phyloP scores from a whole-genome alignment of 2,329 filamentous ascomycete species.

The Stemphylium vesicarium region DNA sequence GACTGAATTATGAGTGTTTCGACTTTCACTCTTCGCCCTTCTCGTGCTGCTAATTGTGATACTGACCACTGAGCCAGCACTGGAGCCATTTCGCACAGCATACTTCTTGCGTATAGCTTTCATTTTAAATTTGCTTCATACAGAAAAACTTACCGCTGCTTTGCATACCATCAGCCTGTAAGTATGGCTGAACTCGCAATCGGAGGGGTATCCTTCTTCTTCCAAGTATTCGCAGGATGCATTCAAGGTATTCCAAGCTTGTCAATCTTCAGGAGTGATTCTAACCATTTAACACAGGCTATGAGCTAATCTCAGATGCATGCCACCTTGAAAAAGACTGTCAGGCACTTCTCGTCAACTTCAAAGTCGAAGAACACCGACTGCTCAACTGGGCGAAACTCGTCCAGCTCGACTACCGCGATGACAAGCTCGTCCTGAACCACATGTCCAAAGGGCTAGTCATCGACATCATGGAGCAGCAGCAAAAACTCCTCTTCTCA shows the following conservation, averaged over 20 bases:
- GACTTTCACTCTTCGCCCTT: not conserved
- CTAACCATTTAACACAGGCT: conserved; percentile 30
- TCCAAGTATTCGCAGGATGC: conserved; percentile 48
- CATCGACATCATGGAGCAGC: conserved; percentile 45
- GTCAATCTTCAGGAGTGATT: not conserved
- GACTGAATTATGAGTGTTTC: conserved; percentile 4
- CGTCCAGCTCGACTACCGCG: conserved; percentile 41
- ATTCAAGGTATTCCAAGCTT: conserved; percentile 33
- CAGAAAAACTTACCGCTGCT: no score
- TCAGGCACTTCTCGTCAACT: conserved; percentile 44
- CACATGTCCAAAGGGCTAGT: conserved; percentile 42
- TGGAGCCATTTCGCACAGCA: no score
- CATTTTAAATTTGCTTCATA: not conserved
- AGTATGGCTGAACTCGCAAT: conserved; percentile 34
- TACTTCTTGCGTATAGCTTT: not conserved
- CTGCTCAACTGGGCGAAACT: conserved; percentile 48
- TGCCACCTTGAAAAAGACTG: conserved; percentile 40
- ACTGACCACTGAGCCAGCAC: no score
- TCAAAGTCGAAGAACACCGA: conserved; percentile 48
- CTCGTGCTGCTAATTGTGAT: no score
- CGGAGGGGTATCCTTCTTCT: conserved; percentile 41
- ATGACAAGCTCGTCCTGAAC: conserved; percentile 41
- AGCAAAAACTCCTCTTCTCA: conserved; percentile 37
- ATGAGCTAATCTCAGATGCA: conserved; percentile 48
- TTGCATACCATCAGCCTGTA: not conserved